These are phyloP conservation scores for Cardamine chenopodiifolia DNA, from an alignment of 345 rosid genomes.

Conservation along the genomic window DNA sequence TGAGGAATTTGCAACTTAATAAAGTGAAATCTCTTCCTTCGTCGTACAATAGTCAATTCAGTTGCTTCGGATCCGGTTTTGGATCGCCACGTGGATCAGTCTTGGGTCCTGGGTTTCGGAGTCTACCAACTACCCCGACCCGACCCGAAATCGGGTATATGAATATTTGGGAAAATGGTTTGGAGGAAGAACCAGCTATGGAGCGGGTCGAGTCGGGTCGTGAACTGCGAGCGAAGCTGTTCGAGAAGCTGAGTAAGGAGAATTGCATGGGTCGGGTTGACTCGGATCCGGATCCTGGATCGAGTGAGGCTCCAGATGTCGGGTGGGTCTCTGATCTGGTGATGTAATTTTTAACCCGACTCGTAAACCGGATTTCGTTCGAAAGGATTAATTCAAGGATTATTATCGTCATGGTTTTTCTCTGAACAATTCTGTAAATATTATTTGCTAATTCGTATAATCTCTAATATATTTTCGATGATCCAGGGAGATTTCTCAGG, in stretches of 20 bases:
- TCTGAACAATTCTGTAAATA: slow-evolving; percentile 13
- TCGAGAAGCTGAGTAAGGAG: slow-evolving; percentile 69
- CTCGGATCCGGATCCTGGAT: slow-evolving; percentile 10
- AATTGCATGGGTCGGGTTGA: slow-evolving; percentile 47
- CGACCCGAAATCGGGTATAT: slow-evolving; percentile 43
- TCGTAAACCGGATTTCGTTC: background rate
- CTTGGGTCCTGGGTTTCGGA: slow-evolving; percentile 57
- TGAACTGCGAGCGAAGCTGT: slow-evolving; percentile 63
- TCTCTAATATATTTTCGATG: slow-evolving; percentile 1
- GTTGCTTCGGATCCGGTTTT: slow-evolving; percentile 44
- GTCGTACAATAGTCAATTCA: slow-evolving; percentile 45
- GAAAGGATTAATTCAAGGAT: slow-evolving; percentile 14
- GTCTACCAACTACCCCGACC: slow-evolving; percentile 59
- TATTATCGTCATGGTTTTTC: background rate
- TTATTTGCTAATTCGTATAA: slow-evolving; percentile 23
- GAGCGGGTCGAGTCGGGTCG: slow-evolving; percentile 93
- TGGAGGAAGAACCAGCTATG: slow-evolving; percentile 75
- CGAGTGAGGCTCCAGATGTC: slow-evolving; percentile 51
- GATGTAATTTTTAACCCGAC: slow-evolving; percentile 35
- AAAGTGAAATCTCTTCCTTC: slow-evolving; percentile 65
- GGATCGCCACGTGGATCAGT: slow-evolving; percentile 64
- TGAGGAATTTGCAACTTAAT: slow-evolving; percentile 68
- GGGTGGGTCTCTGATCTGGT: slow-evolving; percentile 87
- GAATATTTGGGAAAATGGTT: slow-evolving; percentile 54
- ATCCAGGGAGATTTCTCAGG: slow-evolving; percentile 1